Evolutionary conservation across 2,329 filamentous ascomycete genomes (phyloP).

Genomic region (Hirsutella thompsonii): DNA sequence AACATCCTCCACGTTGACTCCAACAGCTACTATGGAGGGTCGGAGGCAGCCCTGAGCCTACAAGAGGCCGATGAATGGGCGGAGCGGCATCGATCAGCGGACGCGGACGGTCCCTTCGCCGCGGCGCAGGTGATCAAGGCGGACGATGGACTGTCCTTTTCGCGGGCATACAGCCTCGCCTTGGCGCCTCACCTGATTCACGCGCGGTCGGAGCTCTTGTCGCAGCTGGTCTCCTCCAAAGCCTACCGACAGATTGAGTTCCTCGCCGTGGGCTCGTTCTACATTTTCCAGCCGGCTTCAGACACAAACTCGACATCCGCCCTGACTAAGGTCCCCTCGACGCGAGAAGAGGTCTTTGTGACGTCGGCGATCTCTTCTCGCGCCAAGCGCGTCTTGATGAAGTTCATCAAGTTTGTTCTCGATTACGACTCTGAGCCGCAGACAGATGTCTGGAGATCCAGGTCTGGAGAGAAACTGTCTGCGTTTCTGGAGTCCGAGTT

Average conservation of each 20-base stretch:
- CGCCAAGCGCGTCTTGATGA: conserved; percentile 80
- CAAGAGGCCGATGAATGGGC: conserved; percentile 72
- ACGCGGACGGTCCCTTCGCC: conserved; percentile 13
- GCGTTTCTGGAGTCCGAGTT: conserved; percentile 50
- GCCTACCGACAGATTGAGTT: conserved; percentile 88
- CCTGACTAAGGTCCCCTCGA: conserved; percentile 68
- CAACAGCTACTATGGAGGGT: conserved; percentile 77
- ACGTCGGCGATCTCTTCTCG: conserved; percentile 63
- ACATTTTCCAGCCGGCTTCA: conserved; percentile 45
- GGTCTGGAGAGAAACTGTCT: conserved; percentile 40
- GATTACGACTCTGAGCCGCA: conserved; percentile 51
- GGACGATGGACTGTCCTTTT: conserved; percentile 37
- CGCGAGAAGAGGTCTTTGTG: conserved; percentile 82
- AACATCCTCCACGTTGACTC: conserved; percentile 82
- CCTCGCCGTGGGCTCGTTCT: conserved; percentile 85
- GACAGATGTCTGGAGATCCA: conserved; percentile 42
- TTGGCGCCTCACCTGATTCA: conserved; percentile 82
- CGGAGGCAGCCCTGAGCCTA: conserved; percentile 75
- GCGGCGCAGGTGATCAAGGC: conserved; percentile 22
- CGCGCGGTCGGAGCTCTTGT: conserved; percentile 64
- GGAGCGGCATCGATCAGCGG: conserved; percentile 18
- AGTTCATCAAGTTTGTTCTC: conserved; percentile 79
- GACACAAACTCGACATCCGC: conserved; percentile 14
- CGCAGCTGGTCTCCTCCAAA: conserved; percentile 74
- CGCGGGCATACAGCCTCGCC: conserved; percentile 70